Percentiles rank a stretch among this genome's conserved stretches.
These are phyloP conservation scores for Capronia americana DNA, from an alignment of 2,329 filamentous ascomycete genomes.

Conservation along the genomic window DNA sequence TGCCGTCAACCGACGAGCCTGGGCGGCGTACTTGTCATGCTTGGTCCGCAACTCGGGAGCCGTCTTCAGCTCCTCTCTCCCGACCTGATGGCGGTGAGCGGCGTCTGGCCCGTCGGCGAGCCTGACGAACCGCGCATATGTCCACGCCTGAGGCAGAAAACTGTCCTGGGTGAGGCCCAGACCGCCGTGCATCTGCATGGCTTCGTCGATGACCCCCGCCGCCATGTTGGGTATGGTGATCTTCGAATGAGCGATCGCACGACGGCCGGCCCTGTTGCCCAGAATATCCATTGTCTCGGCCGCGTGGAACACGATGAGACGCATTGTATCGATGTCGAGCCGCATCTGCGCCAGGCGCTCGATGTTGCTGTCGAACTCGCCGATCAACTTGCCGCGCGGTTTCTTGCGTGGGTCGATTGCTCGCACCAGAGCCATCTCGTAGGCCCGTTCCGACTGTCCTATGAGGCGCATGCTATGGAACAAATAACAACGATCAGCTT, in stretches of 20 bases:
- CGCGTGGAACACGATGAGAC: constrained; percentile 80
- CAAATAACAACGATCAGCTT: too few relatives aligned
- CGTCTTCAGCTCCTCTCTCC: constrained; percentile 41
- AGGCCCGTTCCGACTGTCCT: constrained; percentile 78
- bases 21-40: too few relatives aligned
- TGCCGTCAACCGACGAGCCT: too few relatives aligned
- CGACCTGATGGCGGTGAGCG: constrained; percentile 69
- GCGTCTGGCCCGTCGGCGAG: constrained; percentile 87
- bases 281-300: constrained; percentile 84
- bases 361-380: constrained; percentile 83
- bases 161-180: constrained; percentile 86
- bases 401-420: constrained; percentile 84
- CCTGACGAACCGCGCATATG: constrained; percentile 74
- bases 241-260: constrained; percentile 65
- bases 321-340: too few relatives aligned
- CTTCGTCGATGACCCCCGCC: constrained; percentile 35
- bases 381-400: constrained; percentile 80
- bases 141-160: constrained; percentile 74
- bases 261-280: constrained; percentile 81
- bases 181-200: constrained; percentile 62
- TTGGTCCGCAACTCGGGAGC: too few relatives aligned
- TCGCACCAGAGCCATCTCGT: constrained; percentile 86
- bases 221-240: constrained; percentile 25
- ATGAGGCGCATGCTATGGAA: constrained; percentile 72
- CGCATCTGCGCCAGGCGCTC: constrained; percentile 85